Conservation (phyloP, 129 eudicot genomes). For the Chrysanthemum seticuspe region DNA sequence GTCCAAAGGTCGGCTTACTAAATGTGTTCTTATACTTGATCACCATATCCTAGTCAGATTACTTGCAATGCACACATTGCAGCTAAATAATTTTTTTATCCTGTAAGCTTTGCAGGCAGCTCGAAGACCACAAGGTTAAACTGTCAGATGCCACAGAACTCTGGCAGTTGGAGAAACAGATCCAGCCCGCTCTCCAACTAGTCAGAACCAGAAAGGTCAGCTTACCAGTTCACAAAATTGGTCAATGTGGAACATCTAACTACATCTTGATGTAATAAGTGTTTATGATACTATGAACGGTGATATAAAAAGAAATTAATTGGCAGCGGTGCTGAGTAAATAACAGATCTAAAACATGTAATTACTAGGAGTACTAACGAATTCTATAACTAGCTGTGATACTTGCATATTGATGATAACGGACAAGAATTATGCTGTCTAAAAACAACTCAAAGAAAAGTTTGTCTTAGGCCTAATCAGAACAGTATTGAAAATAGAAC, state of each 20-base stretch:
- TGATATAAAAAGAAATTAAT: too few relatives aligned
- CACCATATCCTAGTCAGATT: neutral
- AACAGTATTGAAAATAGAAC: neutral
- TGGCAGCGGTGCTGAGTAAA: neutral
- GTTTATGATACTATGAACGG: too few relatives aligned
- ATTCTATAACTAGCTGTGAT: too few relatives aligned
- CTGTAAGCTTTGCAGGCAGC: constrained; percentile 21
- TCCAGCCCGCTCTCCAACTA: constrained; percentile 14
- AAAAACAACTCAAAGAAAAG: neutral
- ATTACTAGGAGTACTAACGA: too few relatives aligned
- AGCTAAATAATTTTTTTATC: neutral
- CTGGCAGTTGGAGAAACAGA: constrained; percentile 24
- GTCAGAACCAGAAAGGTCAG: constrained; percentile 25
- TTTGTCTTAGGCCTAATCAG: neutral
- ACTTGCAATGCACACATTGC: neutral
- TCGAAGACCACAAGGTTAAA: constrained; percentile 25
- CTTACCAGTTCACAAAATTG: neutral
- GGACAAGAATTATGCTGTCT: neutral
- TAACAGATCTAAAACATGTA: neutral
- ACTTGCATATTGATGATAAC: too few relatives aligned
- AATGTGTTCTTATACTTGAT: neutral
- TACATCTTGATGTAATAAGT: too few relatives aligned
- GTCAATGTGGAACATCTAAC: neutral
- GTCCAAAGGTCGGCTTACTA: constrained; percentile 20
- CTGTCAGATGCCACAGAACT: constrained; percentile 25